A percentile compares a stretch with the other conserved stretches of the same genome.
These are phyloP conservation scores for Chaetomium strumarium DNA, from an alignment of 2,329 filamentous ascomycete genomes.

Conservation along the genomic window DNA sequence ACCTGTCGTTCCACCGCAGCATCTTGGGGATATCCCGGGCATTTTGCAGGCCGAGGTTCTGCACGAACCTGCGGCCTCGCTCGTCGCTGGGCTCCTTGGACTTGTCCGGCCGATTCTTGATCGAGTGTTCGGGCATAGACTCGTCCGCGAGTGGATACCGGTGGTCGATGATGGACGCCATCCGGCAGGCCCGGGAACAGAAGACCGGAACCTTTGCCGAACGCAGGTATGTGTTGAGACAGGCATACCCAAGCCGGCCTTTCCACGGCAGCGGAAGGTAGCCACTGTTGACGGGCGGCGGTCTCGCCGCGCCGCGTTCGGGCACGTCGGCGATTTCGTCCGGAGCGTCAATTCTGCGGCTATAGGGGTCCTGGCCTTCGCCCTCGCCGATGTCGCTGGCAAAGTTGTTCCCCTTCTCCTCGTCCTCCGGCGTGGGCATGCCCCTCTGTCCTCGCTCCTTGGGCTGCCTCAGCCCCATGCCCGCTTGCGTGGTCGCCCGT, in stretches of 20 bases:
- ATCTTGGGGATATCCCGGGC: constrained; percentile 79
- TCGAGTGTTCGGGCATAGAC: constrained; percentile 68
- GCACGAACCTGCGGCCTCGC: constrained; percentile 66
- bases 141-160: constrained; percentile 74
- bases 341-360: constrained; percentile 1
- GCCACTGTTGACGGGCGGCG: constrained; percentile 75
- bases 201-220: constrained; percentile 78
- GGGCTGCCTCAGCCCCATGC: constrained; percentile 12
- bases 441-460: not conserved
- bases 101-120: constrained; percentile 80
- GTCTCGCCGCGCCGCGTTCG: constrained; percentile 46
- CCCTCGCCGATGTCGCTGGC: constrained; percentile 20
- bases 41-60: constrained; percentile 74
- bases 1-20: constrained; percentile 86
- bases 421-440: constrained; percentile 12
- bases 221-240: constrained; percentile 86
- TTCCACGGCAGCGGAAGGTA: constrained; percentile 86
- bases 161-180: constrained; percentile 84
- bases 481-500: not conserved
- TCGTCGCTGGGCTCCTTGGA: constrained; percentile 58
- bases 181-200: constrained; percentile 83
- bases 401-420: constrained; percentile 19
- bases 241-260: constrained; percentile 85
- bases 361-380: constrained; percentile 15
- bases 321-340: constrained; percentile 19